Conservation (phyloP, 2,329 filamentous ascomycete genomes). For the Boeremia exigua region DNA sequence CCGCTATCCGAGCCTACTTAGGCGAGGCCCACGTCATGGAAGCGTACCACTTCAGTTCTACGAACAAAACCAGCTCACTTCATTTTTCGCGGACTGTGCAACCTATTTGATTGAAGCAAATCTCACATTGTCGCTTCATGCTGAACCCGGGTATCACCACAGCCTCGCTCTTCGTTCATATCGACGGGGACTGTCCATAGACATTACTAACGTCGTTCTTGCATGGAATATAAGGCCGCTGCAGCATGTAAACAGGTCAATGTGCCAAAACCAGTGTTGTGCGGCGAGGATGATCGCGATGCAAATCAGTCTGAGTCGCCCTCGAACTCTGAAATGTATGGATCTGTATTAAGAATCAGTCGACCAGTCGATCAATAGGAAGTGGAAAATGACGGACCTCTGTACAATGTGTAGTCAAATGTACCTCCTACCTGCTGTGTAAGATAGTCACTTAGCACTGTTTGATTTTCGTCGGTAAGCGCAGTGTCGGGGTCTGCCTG, state of each 20-base stretch:
- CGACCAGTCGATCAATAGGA: background rate
- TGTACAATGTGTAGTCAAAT: slow-evolving; percentile 52
- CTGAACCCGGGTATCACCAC: too few species aligned
- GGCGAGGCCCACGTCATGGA: slow-evolving; percentile 34
- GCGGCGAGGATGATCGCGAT: too few species aligned
- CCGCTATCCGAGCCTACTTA: slow-evolving; percentile 32
- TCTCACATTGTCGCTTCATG: too few species aligned
- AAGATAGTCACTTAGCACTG: slow-evolving; percentile 47
- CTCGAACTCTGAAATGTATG: slow-evolving; percentile 53
- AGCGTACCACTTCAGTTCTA: background rate
- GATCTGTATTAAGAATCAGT: slow-evolving; percentile 43
- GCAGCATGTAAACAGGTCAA: too few species aligned
- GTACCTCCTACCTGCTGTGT: slow-evolving; percentile 50
- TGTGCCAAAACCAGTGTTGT: too few species aligned
- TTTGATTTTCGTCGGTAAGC: slow-evolving; percentile 49
- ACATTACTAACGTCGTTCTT: background rate
- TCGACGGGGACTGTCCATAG: background rate
- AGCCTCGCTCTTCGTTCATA: background rate
- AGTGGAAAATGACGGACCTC: slow-evolving; percentile 44
- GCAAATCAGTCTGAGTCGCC: slow-evolving; percentile 51
- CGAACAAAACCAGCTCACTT: background rate
- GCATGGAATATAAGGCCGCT: too few species aligned
- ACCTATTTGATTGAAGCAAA: background rate
- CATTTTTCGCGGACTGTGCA: background rate
- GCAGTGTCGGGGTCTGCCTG: slow-evolving; percentile 53